A percentile compares a stretch with the other conserved stretches of the same genome.
phyloP scores from a whole-genome alignment of 441 rosid genomes.

The Isatis lusitanica region DNA sequence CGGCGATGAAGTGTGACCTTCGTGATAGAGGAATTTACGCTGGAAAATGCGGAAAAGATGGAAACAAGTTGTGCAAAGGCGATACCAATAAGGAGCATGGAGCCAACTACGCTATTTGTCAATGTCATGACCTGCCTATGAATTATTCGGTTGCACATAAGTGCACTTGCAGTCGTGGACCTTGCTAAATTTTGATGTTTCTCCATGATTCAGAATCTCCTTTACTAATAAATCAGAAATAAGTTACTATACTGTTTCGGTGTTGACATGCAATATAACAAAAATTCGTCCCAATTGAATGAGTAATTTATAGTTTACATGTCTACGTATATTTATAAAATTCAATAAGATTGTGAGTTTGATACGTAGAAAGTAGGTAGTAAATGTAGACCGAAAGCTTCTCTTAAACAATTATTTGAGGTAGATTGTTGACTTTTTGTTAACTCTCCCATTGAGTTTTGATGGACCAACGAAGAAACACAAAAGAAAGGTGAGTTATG shows the following conservation, averaged over 20 bases:
- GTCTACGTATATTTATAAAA: neutral
- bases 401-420: too few relatives aligned
- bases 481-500: too few relatives aligned
- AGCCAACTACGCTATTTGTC: neutral
- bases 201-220: neutral
- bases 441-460: too few relatives aligned
- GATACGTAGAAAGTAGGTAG: neutral
- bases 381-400: too few relatives aligned
- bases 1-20: too few relatives aligned
- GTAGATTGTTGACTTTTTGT: too few relatives aligned
- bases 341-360: neutral
- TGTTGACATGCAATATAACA: neutral
- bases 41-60: too few relatives aligned
- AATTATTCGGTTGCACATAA: too few relatives aligned
- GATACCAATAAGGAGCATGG: neutral
- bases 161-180: neutral
- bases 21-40: too few relatives aligned
- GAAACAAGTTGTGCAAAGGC: neutral
- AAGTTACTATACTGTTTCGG: neutral
- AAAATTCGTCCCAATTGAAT: neutral
- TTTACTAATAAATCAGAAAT: neutral
- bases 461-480: too few relatives aligned
- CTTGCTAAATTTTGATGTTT: neutral
- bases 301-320: neutral
- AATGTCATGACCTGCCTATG: neutral